Base-by-base conservation (phyloP, 768 basidiomycete species). In the Russula vinacea region DNA sequence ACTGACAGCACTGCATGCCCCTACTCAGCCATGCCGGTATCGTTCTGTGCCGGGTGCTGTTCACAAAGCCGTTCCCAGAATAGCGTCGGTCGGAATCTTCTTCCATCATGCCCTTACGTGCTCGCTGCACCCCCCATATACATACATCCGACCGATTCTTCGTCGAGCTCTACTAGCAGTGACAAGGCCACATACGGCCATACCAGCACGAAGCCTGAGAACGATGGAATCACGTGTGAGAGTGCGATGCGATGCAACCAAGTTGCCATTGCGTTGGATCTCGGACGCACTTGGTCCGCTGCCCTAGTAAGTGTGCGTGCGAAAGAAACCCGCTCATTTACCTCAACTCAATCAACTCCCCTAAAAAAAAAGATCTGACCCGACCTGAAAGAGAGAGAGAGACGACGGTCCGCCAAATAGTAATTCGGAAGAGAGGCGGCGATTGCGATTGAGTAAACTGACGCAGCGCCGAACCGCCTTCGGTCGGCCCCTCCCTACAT, bases 391-490 rank as follows among this genome's bases (percentile, higher is more conserved):
- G 16, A 52, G 32, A 52, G 51, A 33, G 50, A n/a, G n/a, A n/a
- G n/a, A n/a, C n/a, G n/a, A 29, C 29, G 29, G 26, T 29, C 50
- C 58, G 29, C 58, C 58, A 2, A 29, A 29, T 29, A 60, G 37
- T 16, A 52, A 29, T 50, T 60, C 58, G 58, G 59, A 33, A 42
- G 51, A 60, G 59, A 60, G 51, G 59, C 40, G 59, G 59, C 51
- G 59, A 60, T 60, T 52, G 62, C 62, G 62, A 62, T 62, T 57
- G 62, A 57, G 62, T 59, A 59, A 59, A 59, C 49, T 51, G 58
- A 51, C 58, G 26, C 47, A 42, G 19, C 47, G 33, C 47, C 33
- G 45, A 47, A 47, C 44, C n/a, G 5, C 29, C 29, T 29, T 29
- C 29, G 29, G 29, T n/a, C n/a, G n/a, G n/a, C n/a, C 32, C 14